Evolutionary conservation across 208 protist genomes (phyloP).

Genomic region (Leishmania mexicana): DNA sequence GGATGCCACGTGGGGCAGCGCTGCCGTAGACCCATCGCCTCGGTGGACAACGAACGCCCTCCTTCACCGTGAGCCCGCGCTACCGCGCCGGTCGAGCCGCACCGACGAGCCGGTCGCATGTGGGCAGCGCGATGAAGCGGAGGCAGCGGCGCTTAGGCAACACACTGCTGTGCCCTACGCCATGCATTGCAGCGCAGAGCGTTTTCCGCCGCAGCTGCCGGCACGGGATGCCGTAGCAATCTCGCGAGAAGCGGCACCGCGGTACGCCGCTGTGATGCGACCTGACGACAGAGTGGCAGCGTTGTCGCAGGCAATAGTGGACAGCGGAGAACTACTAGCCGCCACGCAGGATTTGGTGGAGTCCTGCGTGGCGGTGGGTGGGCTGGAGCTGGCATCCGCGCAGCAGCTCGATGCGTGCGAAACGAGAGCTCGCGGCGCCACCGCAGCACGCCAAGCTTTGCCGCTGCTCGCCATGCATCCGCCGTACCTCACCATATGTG

Average conservation of each 20-base stretch:
- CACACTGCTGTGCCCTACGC: conserved; percentile 15
- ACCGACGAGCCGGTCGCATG: neutral
- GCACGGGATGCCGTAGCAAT: neutral
- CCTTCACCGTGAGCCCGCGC: conserved; percentile 2
- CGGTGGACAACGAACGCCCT: conserved; percentile 27
- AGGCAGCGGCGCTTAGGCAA: neutral
- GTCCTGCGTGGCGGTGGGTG: conserved; percentile 8
- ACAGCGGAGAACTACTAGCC: neutral
- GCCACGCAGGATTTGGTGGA: conserved; percentile 27
- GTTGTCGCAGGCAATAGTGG: neutral
- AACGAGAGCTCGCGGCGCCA: neutral
- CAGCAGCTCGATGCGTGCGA: neutral
- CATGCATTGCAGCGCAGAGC: neutral
- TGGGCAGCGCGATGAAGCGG: neutral
- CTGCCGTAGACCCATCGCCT: conserved; percentile 19
- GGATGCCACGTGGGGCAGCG: neutral
- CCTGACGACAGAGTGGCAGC: neutral
- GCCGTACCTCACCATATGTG: conserved; percentile 52
- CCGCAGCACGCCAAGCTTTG: neutral
- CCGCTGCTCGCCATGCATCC: conserved; percentile 30
- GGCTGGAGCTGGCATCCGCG: too few relatives aligned
- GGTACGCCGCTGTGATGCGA: neutral
- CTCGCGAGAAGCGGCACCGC: neutral
- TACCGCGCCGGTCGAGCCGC: neutral
- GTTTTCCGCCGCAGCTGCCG: neutral